A percentile compares a stretch with the other conserved stretches of the same genome.
These are phyloP conservation scores for Dispira simplex DNA, from an alignment of 192 early-diverging fungal genomes.

Conservation along the genomic window DNA sequence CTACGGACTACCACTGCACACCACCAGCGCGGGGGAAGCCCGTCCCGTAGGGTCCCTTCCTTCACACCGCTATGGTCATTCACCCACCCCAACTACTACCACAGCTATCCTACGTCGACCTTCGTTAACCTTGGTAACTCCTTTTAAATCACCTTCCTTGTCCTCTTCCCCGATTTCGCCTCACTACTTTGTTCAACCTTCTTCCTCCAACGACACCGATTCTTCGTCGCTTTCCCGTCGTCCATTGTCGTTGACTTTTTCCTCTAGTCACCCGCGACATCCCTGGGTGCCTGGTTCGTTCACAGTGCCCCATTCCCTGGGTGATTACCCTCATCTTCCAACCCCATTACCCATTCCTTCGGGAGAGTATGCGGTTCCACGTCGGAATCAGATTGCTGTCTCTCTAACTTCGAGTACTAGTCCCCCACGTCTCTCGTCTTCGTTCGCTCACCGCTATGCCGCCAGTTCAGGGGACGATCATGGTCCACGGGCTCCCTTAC, in stretches of 20 bases:
- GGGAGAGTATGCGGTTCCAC: no score
- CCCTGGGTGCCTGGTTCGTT: no score
- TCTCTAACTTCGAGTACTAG: no score
- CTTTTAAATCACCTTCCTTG: constrained; percentile 11
- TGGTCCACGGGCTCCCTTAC: no score
- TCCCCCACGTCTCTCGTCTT: no score
- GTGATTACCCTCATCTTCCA: no score
- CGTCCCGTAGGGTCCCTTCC: background rate
- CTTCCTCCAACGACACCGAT: constrained; percentile 10
- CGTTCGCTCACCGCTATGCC: no score
- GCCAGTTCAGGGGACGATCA: no score
- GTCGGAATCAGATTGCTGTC: no score
- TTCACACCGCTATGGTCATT: background rate
- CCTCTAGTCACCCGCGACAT: no score
- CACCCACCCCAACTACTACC: background rate
- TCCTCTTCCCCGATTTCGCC: constrained; percentile 9
- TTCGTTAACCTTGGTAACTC: constrained; percentile 3
- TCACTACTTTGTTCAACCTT: background rate
- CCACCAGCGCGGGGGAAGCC: background rate
- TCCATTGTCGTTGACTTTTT: background rate
- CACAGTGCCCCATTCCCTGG: no score
- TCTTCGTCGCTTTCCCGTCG: background rate
- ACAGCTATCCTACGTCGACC: constrained; percentile 1
- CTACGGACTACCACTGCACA: background rate
- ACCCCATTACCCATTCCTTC: no score